Percentiles rank a stretch among this genome's conserved stretches.
Evolutionary conservation across 1,284 basidiomycete genomes (phyloP).

Genomic region (Boletellus deceptivus): DNA sequence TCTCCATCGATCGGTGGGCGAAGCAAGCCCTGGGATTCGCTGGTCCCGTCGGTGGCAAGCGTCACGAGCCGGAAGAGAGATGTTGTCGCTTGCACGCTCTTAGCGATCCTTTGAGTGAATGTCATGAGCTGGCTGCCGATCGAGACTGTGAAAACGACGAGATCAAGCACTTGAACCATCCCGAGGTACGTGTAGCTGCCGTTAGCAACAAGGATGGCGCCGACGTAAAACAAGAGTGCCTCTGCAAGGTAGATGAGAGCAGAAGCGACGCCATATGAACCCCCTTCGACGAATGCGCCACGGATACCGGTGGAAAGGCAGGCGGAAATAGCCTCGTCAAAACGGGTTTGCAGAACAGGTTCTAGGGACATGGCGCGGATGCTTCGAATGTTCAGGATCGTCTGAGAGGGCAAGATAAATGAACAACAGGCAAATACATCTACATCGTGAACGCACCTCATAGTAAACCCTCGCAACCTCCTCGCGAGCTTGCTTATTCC

Average conservation of each 20-base stretch:
- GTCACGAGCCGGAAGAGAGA: conserved; percentile 73
- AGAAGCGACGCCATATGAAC: conserved; percentile 78
- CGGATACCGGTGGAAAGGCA: conserved; percentile 71
- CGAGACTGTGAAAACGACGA: conserved; percentile 91
- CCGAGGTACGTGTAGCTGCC: conserved; percentile 84
- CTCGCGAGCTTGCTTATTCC: conserved; percentile 84
- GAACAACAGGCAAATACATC: neutral
- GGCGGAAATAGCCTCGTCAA: conserved; percentile 56
- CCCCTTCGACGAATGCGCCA: conserved; percentile 82
- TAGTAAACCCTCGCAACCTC: conserved; percentile 85
- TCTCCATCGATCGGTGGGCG: conserved; percentile 69
- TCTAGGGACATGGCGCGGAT: conserved; percentile 93
- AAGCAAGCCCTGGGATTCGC: conserved; percentile 67
- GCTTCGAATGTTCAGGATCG: conserved; percentile 82
- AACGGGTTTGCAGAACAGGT: conserved; percentile 66
- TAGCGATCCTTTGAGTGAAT: conserved; percentile 81
- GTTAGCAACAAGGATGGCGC: conserved; percentile 76
- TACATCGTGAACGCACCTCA: conserved; percentile 51
- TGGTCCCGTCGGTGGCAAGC: conserved; percentile 54
- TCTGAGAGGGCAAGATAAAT: conserved; percentile 39
- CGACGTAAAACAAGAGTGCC: conserved; percentile 88
- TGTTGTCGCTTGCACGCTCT: conserved; percentile 74
- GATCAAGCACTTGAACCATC: conserved; percentile 87
- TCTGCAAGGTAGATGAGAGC: conserved; percentile 86
- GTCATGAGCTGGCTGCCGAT: conserved; percentile 88